Conservation (phyloP, 73 alveolate species). For the Uronychia setigera region DNA sequence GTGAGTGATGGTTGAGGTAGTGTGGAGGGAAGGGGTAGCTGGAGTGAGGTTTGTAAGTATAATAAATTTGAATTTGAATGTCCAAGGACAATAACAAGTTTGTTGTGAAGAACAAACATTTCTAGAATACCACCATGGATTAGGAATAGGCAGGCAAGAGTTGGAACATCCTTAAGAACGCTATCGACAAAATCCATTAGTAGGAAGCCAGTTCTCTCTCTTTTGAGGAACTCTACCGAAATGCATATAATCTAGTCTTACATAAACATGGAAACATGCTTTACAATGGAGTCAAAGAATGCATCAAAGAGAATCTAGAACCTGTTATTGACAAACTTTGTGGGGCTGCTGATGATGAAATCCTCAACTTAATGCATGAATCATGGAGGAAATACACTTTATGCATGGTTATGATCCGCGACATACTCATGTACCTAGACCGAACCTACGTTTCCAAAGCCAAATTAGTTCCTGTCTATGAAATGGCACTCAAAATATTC, state of each 20-base stretch:
- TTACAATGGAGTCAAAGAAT: constrained; percentile 71
- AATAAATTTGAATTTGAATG: too few species aligned
- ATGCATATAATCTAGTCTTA: constrained; percentile 71
- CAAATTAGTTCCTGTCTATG: constrained; percentile 64
- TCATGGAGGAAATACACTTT: constrained; percentile 65
- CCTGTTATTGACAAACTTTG: constrained; percentile 41
- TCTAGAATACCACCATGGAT: too few species aligned
- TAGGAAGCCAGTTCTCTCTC: constrained; percentile 61
- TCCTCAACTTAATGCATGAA: constrained; percentile 53
- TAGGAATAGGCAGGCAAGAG: constrained; percentile 55
- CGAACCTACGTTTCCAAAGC: constrained; percentile 77
- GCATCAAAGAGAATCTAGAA: constrained; percentile 57
- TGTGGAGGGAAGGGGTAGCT: too few species aligned
- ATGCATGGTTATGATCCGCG: constrained; percentile 72
- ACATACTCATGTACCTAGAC: constrained; percentile 87
- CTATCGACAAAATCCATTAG: constrained; percentile 57
- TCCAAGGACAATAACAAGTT: too few species aligned
- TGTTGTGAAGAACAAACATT: too few species aligned
- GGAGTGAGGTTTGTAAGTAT: too few species aligned
- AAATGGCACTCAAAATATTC: constrained; percentile 59
- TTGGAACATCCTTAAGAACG: constrained; percentile 60
- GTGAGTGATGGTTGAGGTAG: too few species aligned
- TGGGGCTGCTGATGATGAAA: constrained; percentile 25
- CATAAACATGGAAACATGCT: constrained; percentile 79
- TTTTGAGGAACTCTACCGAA: constrained; percentile 74